These are phyloP conservation scores for Rubus idaeus DNA, from an alignment of 306 rosid species.

Conservation along the genomic window DNA sequence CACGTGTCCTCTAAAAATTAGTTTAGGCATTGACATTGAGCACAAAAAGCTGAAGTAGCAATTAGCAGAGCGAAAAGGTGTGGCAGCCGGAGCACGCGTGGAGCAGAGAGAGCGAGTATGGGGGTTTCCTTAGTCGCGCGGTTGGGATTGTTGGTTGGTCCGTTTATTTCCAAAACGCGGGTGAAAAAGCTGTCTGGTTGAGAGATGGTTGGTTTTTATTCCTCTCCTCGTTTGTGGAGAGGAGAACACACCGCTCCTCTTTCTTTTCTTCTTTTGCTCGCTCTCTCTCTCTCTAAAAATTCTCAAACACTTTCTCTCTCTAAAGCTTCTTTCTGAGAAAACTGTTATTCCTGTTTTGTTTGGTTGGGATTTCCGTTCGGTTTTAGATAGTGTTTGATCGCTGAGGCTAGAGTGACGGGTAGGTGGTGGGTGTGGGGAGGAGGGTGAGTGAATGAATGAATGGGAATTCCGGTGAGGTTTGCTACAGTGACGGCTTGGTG, in stretches of 20 bases:
- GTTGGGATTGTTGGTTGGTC: constrained; percentile 15
- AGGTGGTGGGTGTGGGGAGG: neutral
- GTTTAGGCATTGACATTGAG: constrained; percentile 12
- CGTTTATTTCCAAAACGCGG: constrained; percentile 37
- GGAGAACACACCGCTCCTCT: constrained; percentile 62
- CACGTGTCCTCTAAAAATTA: constrained; percentile 21
- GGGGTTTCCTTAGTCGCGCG: neutral
- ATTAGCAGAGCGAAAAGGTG: constrained; percentile 9
- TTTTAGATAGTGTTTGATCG: constrained; percentile 22
- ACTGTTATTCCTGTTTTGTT: neutral
- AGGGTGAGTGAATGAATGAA: constrained; percentile 29
- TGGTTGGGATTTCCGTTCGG: constrained; percentile 1
- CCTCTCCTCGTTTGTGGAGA: constrained; percentile 86
- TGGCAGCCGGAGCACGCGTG: constrained; percentile 14
- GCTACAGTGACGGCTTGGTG: constrained; percentile 33
- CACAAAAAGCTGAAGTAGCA: constrained; percentile 13
- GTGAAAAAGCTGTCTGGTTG: constrained; percentile 34
- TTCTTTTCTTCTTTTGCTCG: constrained; percentile 19
- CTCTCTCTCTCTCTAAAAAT: constrained; percentile 4
- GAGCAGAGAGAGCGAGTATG: constrained; percentile 20
- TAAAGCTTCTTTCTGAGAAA: neutral
- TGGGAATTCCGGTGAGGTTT: constrained; percentile 41
- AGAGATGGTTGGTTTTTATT: constrained; percentile 76
- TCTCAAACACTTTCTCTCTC: constrained; percentile 25
- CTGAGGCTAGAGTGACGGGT: constrained; percentile 6